Base-by-base conservation (phyloP, 768 basidiomycete genomes). In the Podaxis carcinomalis region DNA sequence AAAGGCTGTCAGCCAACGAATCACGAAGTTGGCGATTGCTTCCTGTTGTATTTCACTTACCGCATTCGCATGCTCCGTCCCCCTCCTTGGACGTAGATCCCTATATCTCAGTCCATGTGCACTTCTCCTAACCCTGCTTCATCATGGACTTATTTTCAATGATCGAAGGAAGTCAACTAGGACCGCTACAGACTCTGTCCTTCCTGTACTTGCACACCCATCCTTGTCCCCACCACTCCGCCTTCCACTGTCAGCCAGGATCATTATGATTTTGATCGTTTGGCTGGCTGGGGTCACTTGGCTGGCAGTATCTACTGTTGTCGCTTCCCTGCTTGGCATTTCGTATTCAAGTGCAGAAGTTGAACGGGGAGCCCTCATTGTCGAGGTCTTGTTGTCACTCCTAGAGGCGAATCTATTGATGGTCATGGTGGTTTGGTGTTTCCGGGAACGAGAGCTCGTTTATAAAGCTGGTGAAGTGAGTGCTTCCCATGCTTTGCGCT, bases 221-320 rank as follows among this genome's bases (percentile, higher is more conserved):
- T 27, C 49, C 6, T 51, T 13, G 3, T n/a, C 36, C n/a, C n/a
- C 7, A 19, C 37, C 57, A 49, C 21, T 10, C 13, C 21, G 47
- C 21, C 21, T 49, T 49, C 47, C 47, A 21, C 7, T 49, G 47
- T 49, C 47, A 25, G 47, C 47, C 25, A 27, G 47, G 10, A 13
- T 49, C 11, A 23, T 27, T 5, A 28, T 59, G 36, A 51, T 51
- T 47, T 13, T 51, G 25, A 19, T 51, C 25, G 39, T 36, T 32
- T 59, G 49, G 57, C 6, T 51, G 9, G 25, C 49, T 10, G 50
- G 49, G 16, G 16, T 51, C 25, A 28, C 35, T 5, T 59, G 57
- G 57, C 28, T 59, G 50, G 57, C 37, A 19, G 25, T 51, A 40
- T 59, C 57, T 3, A 59, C 57, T 16, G 10, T 59, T 28, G 37